Percentiles rank a stretch among this genome's conserved stretches.
Evolutionary conservation across 2,329 filamentous ascomycete species (phyloP).

Genomic region (Incumbomyces lentus): DNA sequence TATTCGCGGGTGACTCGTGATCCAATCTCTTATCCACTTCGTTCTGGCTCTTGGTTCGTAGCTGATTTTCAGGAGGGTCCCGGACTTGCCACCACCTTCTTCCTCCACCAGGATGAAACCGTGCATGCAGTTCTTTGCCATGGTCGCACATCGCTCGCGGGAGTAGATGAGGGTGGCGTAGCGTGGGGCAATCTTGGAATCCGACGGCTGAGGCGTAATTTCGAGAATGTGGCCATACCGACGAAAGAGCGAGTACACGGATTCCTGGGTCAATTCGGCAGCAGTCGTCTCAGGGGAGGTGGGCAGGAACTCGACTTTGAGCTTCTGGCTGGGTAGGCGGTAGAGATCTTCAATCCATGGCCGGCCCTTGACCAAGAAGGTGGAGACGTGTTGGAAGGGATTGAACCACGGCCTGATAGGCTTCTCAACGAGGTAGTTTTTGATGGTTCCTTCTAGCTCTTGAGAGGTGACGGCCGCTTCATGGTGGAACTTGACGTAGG

Average conservation of each 20-base stretch:
- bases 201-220: constrained; percentile 69
- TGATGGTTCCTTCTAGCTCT: constrained; percentile 52
- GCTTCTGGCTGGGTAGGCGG: constrained; percentile 61
- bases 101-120: constrained; percentile 62
- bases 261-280: constrained; percentile 74
- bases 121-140: constrained; percentile 88
- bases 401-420: constrained; percentile 85
- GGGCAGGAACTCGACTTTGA: constrained; percentile 79
- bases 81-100: constrained; percentile 61
- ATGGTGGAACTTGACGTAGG: constrained; percentile 75
- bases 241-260: constrained; percentile 75
- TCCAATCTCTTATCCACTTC: constrained; percentile 77
- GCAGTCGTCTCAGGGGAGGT: constrained; percentile 58
- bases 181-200: constrained; percentile 74
- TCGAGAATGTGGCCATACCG: constrained; percentile 84
- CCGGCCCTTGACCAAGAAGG: constrained; percentile 65
- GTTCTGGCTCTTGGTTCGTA: constrained; percentile 71
- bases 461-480: constrained; percentile 36
- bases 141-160: constrained; percentile 63
- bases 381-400: constrained; percentile 61
- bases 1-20: constrained; percentile 74
- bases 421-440: constrained; percentile 54
- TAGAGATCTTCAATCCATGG: constrained; percentile 94
- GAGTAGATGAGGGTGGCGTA: constrained; percentile 73
- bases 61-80: constrained; percentile 68